phyloP scores from a whole-genome alignment of 2,329 filamentous ascomycete species.

The Talaromyces amestolkiae region DNA sequence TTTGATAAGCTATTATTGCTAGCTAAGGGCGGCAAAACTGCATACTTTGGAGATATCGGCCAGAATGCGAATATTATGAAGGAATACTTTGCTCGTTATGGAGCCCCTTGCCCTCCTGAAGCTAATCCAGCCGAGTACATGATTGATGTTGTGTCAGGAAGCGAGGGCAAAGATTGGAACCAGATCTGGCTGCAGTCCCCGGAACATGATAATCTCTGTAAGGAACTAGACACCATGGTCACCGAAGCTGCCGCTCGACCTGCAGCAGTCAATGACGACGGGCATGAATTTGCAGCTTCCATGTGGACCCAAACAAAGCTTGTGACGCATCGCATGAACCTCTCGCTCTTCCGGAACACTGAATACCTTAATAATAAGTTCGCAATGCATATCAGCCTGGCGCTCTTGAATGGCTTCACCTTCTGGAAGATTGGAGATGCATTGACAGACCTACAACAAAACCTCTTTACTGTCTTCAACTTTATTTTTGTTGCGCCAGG shows the following conservation, averaged over 20 bases:
- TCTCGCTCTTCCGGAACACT: constrained; percentile 63
- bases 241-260: constrained; percentile 39
- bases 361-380: constrained; percentile 67
- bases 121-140: constrained; percentile 63
- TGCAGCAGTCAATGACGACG: constrained; percentile 42
- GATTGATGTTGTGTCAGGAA: constrained; percentile 51
- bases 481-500: constrained; percentile 55
- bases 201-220: constrained; percentile 56
- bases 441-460: constrained; percentile 68
- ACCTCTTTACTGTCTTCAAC: constrained; percentile 68
- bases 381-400: constrained; percentile 52
- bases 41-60: constrained; percentile 68
- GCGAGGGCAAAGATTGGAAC: constrained; percentile 65
- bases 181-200: constrained; percentile 66
- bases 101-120: constrained; percentile 60
- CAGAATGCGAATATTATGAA: constrained; percentile 62
- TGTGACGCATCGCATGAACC: constrained; percentile 65
- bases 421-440: constrained; percentile 70
- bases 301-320: constrained; percentile 66
- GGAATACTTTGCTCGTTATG: constrained; percentile 64
- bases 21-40: constrained; percentile 64
- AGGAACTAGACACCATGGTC: constrained; percentile 65
- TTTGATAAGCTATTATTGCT: constrained; percentile 69
- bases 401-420: constrained; percentile 52
- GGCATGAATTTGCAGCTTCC: constrained; percentile 70